A percentile compares a stretch with the other conserved stretches of the same genome.
Evolutionary conservation across 2,329 filamentous ascomycete genomes (phyloP).

Genomic region (Metarhizium brunneum): DNA sequence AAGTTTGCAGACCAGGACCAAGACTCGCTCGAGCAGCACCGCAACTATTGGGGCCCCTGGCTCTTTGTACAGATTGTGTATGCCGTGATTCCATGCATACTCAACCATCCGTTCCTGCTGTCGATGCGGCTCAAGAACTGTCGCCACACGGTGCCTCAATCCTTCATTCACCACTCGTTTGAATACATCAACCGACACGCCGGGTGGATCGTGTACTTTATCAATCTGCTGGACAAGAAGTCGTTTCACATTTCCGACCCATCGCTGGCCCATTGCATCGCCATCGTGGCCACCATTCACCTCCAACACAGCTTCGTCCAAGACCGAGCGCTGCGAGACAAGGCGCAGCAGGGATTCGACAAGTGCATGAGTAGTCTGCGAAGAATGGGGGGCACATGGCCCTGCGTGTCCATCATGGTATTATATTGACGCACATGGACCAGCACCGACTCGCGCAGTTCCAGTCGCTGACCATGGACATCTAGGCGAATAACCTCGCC

Average conservation of each 20-base stretch:
- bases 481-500: conserved; percentile 17
- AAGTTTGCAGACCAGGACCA: conserved; percentile 32
- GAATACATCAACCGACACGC: conserved; percentile 41
- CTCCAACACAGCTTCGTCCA: conserved; percentile 41
- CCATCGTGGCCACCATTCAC: conserved; percentile 43
- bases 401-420: conserved; percentile 16
- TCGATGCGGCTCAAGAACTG: conserved; percentile 43
- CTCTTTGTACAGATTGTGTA: conserved; percentile 43
- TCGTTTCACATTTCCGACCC: conserved; percentile 30
- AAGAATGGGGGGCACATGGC: conserved; percentile 16
- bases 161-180: conserved; percentile 43
- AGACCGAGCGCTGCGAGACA: conserved; percentile 12
- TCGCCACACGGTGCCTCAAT: conserved; percentile 40
- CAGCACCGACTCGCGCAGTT: no score
- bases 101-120: conserved; percentile 45
- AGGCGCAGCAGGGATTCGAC: conserved; percentile 16
- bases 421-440: no score
- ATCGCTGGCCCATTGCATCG: conserved; percentile 33
- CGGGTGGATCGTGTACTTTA: conserved; percentile 43
- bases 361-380: conserved; percentile 17
- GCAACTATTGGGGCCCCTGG: conserved; percentile 45
- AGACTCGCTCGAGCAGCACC: conserved; percentile 31
- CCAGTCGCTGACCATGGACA: background rate
- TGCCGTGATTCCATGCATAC: conserved; percentile 40
- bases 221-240: conserved; percentile 34